phyloP scores from a whole-genome alignment of 2,329 filamentous ascomycete species.

The Verruconis gallopava region DNA sequence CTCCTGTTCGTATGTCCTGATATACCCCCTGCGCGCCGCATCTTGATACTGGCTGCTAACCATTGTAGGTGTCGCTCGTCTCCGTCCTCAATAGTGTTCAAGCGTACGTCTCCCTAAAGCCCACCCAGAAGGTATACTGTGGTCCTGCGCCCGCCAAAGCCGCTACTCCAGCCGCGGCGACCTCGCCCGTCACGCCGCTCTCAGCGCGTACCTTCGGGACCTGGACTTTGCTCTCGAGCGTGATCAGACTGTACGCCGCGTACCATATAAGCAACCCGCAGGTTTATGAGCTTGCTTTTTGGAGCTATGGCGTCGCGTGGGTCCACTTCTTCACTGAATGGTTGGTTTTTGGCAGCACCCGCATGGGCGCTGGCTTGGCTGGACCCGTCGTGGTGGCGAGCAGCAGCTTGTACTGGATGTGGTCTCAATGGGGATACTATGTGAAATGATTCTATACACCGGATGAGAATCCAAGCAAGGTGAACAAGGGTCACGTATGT shows the following conservation, averaged over 20 bases:
- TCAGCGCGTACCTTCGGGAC: constrained; percentile 72
- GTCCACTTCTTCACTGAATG: constrained; percentile 72
- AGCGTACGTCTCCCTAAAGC: constrained; percentile 66
- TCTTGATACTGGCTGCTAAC: constrained; percentile 1
- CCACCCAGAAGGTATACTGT: constrained; percentile 78
- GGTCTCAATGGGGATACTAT: constrained; percentile 56
- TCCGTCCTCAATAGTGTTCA: constrained; percentile 78
- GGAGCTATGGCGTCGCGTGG: constrained; percentile 69
- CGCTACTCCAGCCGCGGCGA: constrained; percentile 21
- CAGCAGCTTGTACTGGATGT: constrained; percentile 48
- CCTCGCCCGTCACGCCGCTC: constrained; percentile 53
- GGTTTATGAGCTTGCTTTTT: constrained; percentile 68
- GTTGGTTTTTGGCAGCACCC: constrained; percentile 63
- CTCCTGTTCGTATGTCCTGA: constrained; percentile 46
- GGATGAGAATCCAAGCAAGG: too few species aligned
- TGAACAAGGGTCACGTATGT: too few species aligned
- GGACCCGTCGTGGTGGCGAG: constrained; percentile 46
- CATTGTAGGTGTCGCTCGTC: constrained; percentile 59
- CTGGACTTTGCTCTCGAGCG: constrained; percentile 67
- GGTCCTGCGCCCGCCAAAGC: constrained; percentile 38
- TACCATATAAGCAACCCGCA: constrained; percentile 63
- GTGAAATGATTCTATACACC: too few species aligned
- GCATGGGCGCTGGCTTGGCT: constrained; percentile 45
- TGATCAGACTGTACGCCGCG: constrained; percentile 71
- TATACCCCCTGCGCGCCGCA: constrained; percentile 5